phyloP scores from a whole-genome alignment of 1,139 yeast species.

The Chernovozyma sophiae-reginae region DNA sequence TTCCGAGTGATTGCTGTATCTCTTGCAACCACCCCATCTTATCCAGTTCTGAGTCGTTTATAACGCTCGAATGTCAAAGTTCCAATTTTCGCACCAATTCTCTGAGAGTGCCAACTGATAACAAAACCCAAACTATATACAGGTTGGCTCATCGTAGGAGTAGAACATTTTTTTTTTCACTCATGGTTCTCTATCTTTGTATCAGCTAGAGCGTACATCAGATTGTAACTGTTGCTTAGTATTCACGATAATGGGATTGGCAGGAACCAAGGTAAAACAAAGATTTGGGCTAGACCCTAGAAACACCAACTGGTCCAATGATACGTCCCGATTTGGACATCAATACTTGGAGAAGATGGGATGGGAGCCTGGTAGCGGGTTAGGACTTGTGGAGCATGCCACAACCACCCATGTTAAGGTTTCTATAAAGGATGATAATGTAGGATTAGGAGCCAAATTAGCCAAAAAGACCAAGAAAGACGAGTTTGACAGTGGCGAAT shows the following conservation, averaged over 20 bases:
- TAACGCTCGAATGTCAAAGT: no score
- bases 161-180: not conserved
- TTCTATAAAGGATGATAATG: constrained; percentile 69
- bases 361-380: constrained; percentile 89
- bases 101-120: no score
- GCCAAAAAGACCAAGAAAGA: constrained; percentile 50
- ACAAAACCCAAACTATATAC: not conserved
- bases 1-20: no score
- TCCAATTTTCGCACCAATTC: no score
- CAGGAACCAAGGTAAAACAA: constrained; percentile 78
- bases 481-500: constrained; percentile 69
- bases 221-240: not conserved
- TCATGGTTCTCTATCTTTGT: not conserved
- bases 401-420: constrained; percentile 81
- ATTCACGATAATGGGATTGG: constrained; percentile 65
- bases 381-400: constrained; percentile 67
- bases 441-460: constrained; percentile 82
- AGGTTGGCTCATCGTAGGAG: constrained; percentile 4
- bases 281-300: constrained; percentile 91
- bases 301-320: constrained; percentile 91
- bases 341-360: constrained; percentile 78
- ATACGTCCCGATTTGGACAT: constrained; percentile 82
- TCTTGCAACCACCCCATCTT: no score
- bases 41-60: no score
- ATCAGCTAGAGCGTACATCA: not conserved